Percentiles rank a stretch among this genome's conserved stretches.
phyloP scores from a whole-genome alignment of 164 flowering plant species.

The Sedum album region DNA sequence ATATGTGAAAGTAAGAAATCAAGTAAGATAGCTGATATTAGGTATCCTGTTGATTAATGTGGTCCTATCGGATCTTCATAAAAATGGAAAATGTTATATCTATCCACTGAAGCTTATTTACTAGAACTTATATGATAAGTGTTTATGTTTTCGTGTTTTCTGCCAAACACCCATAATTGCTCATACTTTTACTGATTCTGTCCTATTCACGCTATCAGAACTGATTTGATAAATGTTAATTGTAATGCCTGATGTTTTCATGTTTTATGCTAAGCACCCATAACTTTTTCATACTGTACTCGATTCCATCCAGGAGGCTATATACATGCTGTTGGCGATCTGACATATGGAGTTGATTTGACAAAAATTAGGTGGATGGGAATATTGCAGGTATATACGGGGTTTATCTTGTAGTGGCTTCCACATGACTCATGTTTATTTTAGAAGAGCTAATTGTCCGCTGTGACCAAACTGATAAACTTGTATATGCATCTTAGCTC shows the following conservation, averaged over 20 bases:
- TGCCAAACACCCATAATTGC: too few relatives aligned
- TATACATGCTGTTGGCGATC: slow-evolving; percentile 47
- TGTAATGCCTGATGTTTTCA: neutral
- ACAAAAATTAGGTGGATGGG: slow-evolving; percentile 60
- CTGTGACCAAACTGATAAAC: slow-evolving; percentile 2
- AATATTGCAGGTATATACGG: slow-evolving; percentile 46
- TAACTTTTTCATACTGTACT: neutral
- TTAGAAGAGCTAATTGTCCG: neutral
- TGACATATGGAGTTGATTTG: slow-evolving; percentile 63
- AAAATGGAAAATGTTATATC: neutral
- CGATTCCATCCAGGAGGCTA: slow-evolving; percentile 43
- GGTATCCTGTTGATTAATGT: neutral
- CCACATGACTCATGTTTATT: neutral
- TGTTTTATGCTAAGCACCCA: neutral
- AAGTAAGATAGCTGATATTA: neutral
- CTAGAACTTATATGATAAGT: neutral
- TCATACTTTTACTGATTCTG: too few relatives aligned
- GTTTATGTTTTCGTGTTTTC: too few relatives aligned
- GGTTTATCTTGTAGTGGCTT: neutral
- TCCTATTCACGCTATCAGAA: too few relatives aligned
- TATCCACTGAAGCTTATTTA: neutral
- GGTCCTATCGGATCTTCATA: neutral
- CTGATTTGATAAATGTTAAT: too few relatives aligned
- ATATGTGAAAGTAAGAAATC: neutral
- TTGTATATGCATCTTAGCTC: neutral